These are phyloP conservation scores for Beauveria rudraprayagi DNA, from an alignment of 2,329 filamentous ascomycete genomes.

Conservation along the genomic window DNA sequence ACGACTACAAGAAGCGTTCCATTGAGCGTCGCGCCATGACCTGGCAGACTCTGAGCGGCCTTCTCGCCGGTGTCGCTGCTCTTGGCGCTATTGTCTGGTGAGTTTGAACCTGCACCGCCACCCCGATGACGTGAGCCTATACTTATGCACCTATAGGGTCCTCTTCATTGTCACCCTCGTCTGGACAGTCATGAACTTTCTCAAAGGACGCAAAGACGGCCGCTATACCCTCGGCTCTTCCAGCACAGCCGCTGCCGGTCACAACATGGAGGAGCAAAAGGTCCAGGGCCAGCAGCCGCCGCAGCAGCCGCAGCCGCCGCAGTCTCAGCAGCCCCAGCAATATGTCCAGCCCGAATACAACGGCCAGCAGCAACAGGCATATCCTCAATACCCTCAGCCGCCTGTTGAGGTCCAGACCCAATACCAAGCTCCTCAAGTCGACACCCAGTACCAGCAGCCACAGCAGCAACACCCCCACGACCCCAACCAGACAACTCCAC, in stretches of 20 bases:
- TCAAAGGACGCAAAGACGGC: slow-evolving; percentile 30
- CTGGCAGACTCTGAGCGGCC: background rate
- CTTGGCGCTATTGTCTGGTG: slow-evolving; percentile 37
- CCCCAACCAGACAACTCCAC: slow-evolving; percentile 14
- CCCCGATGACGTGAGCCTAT: background rate
- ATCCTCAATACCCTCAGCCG: slow-evolving; percentile 8
- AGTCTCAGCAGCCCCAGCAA: slow-evolving; percentile 16
- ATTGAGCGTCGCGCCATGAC: slow-evolving; percentile 1
- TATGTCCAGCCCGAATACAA: slow-evolving; percentile 17
- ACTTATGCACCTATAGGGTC: slow-evolving; percentile 21
- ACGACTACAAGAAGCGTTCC: slow-evolving; percentile 6
- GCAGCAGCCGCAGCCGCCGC: slow-evolving; percentile 6
- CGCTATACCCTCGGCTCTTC: slow-evolving; percentile 21
- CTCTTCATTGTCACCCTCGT: slow-evolving; percentile 31
- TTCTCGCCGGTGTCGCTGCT: slow-evolving; percentile 32
- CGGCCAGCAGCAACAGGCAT: slow-evolving; percentile 13
- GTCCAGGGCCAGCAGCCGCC: slow-evolving; percentile 18
- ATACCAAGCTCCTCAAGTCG: background rate
- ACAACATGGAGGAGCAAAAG: slow-evolving; percentile 25
- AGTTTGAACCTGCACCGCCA: slow-evolving; percentile 11
- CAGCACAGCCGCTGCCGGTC: slow-evolving; percentile 16
- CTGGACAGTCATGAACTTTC: slow-evolving; percentile 28
- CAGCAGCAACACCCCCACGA: slow-evolving; percentile 3
- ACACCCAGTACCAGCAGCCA: background rate
- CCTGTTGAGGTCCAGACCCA: slow-evolving; percentile 8